These are phyloP conservation scores for Geranium incanum DNA, from an alignment of 441 rosid genomes.

Conservation along the genomic window DNA sequence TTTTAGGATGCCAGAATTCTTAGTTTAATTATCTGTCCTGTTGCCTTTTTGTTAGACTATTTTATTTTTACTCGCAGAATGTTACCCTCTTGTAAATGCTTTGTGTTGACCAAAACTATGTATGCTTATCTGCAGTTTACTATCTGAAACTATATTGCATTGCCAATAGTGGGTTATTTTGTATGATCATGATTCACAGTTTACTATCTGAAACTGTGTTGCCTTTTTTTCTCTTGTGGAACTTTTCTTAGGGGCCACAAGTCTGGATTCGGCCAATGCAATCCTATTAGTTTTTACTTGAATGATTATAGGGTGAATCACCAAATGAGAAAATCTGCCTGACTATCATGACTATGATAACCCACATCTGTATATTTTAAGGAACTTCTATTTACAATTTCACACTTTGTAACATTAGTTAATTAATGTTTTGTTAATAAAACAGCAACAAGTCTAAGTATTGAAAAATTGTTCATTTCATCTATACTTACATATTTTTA, in stretches of 20 bases:
- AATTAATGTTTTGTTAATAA: too few species aligned
- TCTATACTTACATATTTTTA: neutral
- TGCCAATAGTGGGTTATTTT: neutral
- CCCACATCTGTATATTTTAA: neutral
- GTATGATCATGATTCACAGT: neutral
- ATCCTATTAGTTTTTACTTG: neutral
- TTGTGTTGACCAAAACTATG: neutral
- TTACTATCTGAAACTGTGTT: neutral
- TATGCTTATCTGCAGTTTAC: neutral
- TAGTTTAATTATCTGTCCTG: neutral
- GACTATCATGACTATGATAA: neutral
- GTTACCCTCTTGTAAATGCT: neutral
- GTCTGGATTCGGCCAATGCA: neutral
- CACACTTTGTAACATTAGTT: neutral
- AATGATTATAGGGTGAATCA: neutral
- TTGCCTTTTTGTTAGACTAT: neutral
- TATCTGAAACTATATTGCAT: neutral
- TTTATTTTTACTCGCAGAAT: neutral
- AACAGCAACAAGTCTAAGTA: neutral
- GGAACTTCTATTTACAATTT: neutral
- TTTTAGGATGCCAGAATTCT: neutral
- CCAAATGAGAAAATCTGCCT: neutral
- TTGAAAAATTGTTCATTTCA: neutral
- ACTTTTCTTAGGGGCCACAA: neutral
- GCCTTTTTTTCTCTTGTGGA: neutral